phyloP scores from a whole-genome alignment of 2,329 filamentous ascomycete genomes.

The Fusarium avenaceum region DNA sequence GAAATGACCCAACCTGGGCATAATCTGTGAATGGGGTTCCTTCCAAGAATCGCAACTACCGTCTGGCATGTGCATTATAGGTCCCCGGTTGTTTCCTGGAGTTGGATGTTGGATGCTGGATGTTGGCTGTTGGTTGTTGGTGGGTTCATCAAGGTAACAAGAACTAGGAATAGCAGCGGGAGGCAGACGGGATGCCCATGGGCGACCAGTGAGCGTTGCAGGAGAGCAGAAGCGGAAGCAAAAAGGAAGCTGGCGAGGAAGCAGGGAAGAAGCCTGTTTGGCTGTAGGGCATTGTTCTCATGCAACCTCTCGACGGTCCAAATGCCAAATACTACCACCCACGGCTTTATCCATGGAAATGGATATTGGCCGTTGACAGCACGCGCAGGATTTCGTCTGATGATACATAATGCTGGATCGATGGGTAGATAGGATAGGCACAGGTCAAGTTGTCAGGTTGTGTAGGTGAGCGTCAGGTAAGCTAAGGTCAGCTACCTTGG shows the following conservation, averaged over 20 bases:
- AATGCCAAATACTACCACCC: constrained; percentile 11
- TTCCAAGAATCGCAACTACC: constrained; percentile 20
- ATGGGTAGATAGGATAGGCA: background rate
- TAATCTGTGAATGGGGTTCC: background rate
- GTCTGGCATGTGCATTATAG: constrained; percentile 29
- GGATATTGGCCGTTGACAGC: background rate
- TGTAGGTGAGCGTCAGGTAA: constrained; percentile 24
- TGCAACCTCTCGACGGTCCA: constrained; percentile 8
- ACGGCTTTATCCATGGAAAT: constrained; percentile 26
- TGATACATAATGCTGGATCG: background rate
- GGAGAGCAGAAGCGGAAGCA: constrained; percentile 26
- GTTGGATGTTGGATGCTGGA: background rate
- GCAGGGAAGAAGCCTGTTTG: constrained; percentile 37
- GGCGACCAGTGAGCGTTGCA: constrained; percentile 37
- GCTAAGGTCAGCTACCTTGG: constrained; percentile 22
- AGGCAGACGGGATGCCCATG: constrained; percentile 32
- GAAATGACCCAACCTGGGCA: constrained; percentile 9
- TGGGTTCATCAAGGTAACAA: constrained; percentile 11
- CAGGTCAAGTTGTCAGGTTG: background rate
- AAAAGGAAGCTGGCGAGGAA: constrained; percentile 22
- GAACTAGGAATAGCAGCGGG: constrained; percentile 38
- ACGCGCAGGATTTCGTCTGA: constrained; percentile 7
- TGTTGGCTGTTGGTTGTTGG: constrained; percentile 23
- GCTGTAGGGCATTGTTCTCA: constrained; percentile 20
- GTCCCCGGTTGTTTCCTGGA: constrained; percentile 7